Base-by-base conservation (phyloP, 2,329 filamentous ascomycete genomes). In the Lizonia empirigonia region DNA sequence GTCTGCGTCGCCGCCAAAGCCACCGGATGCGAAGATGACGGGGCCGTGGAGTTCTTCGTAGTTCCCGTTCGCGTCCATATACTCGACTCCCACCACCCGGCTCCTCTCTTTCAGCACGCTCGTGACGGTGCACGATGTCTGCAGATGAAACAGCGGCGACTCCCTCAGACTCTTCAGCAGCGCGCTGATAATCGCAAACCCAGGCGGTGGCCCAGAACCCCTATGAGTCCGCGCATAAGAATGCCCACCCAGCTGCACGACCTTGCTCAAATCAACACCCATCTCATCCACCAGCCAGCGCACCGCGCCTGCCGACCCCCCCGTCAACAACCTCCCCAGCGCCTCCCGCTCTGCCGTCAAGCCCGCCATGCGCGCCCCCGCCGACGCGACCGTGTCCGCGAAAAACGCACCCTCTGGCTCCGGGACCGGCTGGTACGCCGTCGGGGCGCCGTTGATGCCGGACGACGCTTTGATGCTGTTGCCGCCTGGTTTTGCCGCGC, bases 401-500 rank as follows among this genome's bases (percentile, higher is more conserved):
- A 78, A 80, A 60, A 85, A 86, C 0, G 70, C 59, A 1, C 71
- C 64, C 10, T 4, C 22, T 9, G 53, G 53, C 34, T 79, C 75
- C 32, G 63, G 10, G 7, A 54, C 26, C n/a, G 53, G 67, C 63
- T 88, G 85, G 55, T 82, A 86, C 3, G 74, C 75, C 0, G 85
- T 87, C 0, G 78, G 78, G 0, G 83, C 83, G 6, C 83, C 85
- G 57, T 86, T 87, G 68, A 87, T 87, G 0, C 84, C 85, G 0
- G 84, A 86, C 0, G 84, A 87, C 0, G 85, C 85, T 69, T 87
- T 87, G 70, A 87, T 85, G 61, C 79, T 83, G 62, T 87, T 87
- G 2, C 84, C 84, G 27, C 85, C 85, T 0, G 84, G 82, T 61
- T 84, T 85, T 2, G 78, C 63, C 0, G 79, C 78, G 16, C 83